Conservation (phyloP, 78 protist species). For the Goniomonas avonlea region DNA sequence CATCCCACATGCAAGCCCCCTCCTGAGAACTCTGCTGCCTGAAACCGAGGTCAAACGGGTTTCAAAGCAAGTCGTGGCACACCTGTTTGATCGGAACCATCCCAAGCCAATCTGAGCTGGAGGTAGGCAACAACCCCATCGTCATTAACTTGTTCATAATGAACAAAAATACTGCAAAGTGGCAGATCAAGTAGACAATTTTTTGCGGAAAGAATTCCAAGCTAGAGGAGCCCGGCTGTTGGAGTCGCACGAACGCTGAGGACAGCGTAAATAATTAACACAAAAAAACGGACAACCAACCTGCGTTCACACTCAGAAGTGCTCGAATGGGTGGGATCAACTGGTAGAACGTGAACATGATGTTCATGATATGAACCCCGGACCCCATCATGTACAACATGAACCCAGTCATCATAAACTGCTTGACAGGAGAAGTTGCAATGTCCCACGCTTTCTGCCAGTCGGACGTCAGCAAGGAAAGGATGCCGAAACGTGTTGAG, state of each 20-base stretch:
- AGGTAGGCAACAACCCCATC: conserved; percentile 6
- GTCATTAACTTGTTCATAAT: background rate
- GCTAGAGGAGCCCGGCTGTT: background rate
- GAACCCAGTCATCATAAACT: conserved; percentile 5
- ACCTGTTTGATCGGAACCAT: background rate
- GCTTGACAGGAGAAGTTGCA: background rate
- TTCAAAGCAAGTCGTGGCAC: no score
- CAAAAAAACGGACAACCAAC: no score
- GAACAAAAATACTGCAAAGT: background rate
- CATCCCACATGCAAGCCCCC: no score
- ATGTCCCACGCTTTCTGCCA: background rate
- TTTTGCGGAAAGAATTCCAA: background rate
- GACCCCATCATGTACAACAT: conserved; percentile 24
- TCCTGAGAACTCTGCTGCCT: no score
- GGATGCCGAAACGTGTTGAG: background rate
- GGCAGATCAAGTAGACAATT: background rate
- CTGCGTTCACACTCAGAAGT: no score
- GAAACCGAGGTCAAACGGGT: no score
- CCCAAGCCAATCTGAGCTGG: background rate
- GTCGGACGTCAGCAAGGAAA: background rate
- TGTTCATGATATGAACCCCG: background rate
- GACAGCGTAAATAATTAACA: no score
- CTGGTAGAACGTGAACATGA: conserved; percentile 14
- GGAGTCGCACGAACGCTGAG: no score
- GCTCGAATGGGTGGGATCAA: background rate